phyloP scores from a whole-genome alignment of 2,329 filamentous ascomycete species.

The Huntiella moniliformis region DNA sequence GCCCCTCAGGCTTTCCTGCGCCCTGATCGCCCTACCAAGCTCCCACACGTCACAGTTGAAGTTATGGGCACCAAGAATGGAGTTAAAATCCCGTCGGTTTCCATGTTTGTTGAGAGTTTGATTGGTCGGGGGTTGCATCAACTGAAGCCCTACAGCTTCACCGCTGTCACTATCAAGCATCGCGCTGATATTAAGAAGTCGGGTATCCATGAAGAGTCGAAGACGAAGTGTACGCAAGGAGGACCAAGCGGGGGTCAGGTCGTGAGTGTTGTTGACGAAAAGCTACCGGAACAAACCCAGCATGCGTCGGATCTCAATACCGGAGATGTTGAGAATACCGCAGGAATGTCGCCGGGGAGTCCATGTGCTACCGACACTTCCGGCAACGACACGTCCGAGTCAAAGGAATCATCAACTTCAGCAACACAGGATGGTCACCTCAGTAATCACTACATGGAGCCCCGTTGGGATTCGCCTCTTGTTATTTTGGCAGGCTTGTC shows the following conservation, averaged over 20 bases:
- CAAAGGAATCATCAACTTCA: too few relatives aligned
- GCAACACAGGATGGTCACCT: not conserved
- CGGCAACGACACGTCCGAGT: too few relatives aligned
- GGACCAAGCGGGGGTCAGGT: too few relatives aligned
- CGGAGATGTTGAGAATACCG: too few relatives aligned
- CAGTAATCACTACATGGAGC: conserved; percentile 24
- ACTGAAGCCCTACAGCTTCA: conserved; percentile 24
- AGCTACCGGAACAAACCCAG: too few relatives aligned
- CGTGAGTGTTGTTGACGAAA: too few relatives aligned
- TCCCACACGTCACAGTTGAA: conserved; percentile 34
- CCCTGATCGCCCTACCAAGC: conserved; percentile 31
- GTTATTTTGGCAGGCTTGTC: conserved; percentile 35
- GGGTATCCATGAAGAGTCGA: too few relatives aligned
- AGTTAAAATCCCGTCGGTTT: conserved; percentile 32
- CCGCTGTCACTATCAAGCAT: conserved; percentile 33
- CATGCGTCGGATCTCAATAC: too few relatives aligned
- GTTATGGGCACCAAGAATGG: conserved; percentile 42
- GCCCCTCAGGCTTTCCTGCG: conserved; percentile 44
- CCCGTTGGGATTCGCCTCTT: conserved; percentile 30
- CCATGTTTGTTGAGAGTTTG: conserved; percentile 36
- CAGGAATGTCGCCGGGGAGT: too few relatives aligned
- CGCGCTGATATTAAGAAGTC: conserved; percentile 15
- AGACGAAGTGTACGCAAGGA: too few relatives aligned
- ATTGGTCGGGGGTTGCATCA: conserved; percentile 20
- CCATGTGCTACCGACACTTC: too few relatives aligned